Base-by-base conservation (phyloP, 768 basidiomycete genomes). In the Russula sp. region DNA sequence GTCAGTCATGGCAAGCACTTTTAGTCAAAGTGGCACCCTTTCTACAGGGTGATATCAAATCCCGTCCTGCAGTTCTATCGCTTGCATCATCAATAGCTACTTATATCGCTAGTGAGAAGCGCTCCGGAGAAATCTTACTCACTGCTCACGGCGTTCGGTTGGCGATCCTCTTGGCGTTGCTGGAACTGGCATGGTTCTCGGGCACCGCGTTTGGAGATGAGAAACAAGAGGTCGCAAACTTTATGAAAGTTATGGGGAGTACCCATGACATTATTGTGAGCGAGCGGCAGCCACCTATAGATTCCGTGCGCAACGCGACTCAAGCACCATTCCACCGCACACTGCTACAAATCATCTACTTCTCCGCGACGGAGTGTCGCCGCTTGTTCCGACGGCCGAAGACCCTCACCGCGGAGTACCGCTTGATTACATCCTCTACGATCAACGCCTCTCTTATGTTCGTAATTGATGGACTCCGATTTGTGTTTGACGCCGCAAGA, bases 121-220 rank as follows among this genome's bases (percentile, higher is more conserved):
- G 92, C 38, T 78, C 76, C 5, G 94, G 94, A 0, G 87, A 93
- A 60, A 88, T 94, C 81, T 89, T 94, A 84, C 79, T 87, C 0
- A 81, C 82, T 1, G 84, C 94, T 16, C 93, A 98, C 65, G 81
- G 83, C 2, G 82, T 87, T 25, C 79, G 92, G 36, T 74, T 98
- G 25, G 79, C 82, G 4, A 77, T 96, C 2, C 77, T 97, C 2
- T 78, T 93, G 25, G 81, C 86, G 0, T 71, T 95, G 53, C 76
- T 93, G n/a, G 90, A 97, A 66, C 79, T 88, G 4, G 83, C 83
- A 0, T 89, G 91, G 85, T 90, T 89, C 69, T 82, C 82, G 2
- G 75, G 80, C 0, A 70, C 78, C 7, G 83, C 85, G 64, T 79
- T 79, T 43, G 59, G 56, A 34, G 42, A 58, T 5, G 59, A 65